These are phyloP conservation scores for Penicillium samsonianum DNA, from an alignment of 495 filamentous ascomycete species.

Conservation along the genomic window DNA sequence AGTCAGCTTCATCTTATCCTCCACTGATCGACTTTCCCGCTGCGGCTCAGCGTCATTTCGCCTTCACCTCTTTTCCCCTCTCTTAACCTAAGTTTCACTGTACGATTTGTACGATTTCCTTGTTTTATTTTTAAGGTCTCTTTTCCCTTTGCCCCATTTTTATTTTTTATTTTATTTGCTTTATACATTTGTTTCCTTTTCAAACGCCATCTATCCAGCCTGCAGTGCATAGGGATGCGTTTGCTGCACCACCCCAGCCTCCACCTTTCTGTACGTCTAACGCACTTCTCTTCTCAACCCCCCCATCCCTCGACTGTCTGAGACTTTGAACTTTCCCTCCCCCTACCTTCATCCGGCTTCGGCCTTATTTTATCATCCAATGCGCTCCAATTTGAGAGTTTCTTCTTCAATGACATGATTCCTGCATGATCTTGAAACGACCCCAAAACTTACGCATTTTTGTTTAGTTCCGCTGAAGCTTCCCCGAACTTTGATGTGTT, in stretches of 20 bases:
- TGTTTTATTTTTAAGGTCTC: slow-evolving; percentile 8
- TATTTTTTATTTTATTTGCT: slow-evolving; percentile 28
- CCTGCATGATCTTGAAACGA: slow-evolving; percentile 27
- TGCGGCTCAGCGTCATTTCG: slow-evolving; percentile 31
- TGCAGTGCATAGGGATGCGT: slow-evolving; percentile 32
- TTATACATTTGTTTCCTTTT: slow-evolving; percentile 31
- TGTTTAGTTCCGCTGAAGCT: slow-evolving; percentile 17
- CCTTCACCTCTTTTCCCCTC: slow-evolving; percentile 16
- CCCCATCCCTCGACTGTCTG: slow-evolving; percentile 17
- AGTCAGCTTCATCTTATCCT: slow-evolving; percentile 24
- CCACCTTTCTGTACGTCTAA: slow-evolving; percentile 33
- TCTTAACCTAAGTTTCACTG: slow-evolving; percentile 12
- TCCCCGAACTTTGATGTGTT: slow-evolving; percentile 33
- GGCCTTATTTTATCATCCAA: slow-evolving; percentile 15
- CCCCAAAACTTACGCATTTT: slow-evolving; percentile 11
- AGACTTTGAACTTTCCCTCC: slow-evolving; percentile 22
- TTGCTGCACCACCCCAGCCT: slow-evolving; percentile 33
- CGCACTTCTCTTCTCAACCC: slow-evolving; percentile 15
- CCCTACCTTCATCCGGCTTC: slow-evolving; percentile 16
- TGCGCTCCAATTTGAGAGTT: slow-evolving; percentile 14
- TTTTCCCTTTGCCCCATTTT: slow-evolving; percentile 11
- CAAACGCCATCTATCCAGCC: slow-evolving; percentile 23
- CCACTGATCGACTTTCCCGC: slow-evolving; percentile 27
- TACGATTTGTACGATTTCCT: slow-evolving; percentile 15
- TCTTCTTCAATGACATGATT: slow-evolving; percentile 13